These are phyloP conservation scores for Plenodomus biglobosus DNA, from an alignment of 2,329 filamentous ascomycete genomes.

Conservation along the genomic window DNA sequence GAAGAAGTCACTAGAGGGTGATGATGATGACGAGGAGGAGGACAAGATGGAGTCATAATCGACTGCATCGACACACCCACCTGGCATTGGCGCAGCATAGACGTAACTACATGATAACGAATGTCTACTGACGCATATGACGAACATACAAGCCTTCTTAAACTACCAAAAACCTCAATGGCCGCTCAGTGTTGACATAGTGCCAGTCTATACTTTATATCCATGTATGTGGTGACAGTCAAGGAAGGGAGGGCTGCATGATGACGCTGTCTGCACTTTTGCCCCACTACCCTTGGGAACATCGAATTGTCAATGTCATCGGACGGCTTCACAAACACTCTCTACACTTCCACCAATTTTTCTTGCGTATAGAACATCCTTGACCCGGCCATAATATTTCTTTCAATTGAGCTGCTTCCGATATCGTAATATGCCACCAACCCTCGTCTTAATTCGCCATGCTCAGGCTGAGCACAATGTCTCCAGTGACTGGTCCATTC, in stretches of 20 bases:
- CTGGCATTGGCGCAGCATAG: constrained; percentile 24
- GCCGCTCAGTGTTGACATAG: not conserved
- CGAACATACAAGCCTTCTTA: constrained; percentile 10
- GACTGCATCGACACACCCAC: not conserved
- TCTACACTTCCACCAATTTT: not conserved
- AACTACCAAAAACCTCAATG: not conserved
- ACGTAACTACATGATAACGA: constrained; percentile 29
- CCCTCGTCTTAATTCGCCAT: constrained; percentile 50
- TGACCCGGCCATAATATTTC: not conserved
- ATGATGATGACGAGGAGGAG: constrained; percentile 76
- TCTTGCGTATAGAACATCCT: not conserved
- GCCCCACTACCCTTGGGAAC: not conserved
- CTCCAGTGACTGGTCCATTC: constrained; percentile 45
- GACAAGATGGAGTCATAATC: constrained; percentile 81
- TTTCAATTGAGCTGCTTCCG: constrained; percentile 1
- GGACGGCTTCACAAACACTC: not conserved
- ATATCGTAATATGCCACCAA: constrained; percentile 45
- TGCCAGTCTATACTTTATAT: not conserved
- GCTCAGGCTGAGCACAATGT: constrained; percentile 51
- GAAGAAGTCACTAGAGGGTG: constrained; percentile 83
- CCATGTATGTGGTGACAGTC: not conserved
- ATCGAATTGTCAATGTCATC: not conserved
- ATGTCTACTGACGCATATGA: constrained; percentile 19
- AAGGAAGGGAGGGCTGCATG: not conserved
- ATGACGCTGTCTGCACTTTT: not conserved